Percentiles rank a stretch among this genome's conserved stretches.
Conservation (phyloP, 257 asterid genomes). For the Leptodermis oblonga region DNA sequence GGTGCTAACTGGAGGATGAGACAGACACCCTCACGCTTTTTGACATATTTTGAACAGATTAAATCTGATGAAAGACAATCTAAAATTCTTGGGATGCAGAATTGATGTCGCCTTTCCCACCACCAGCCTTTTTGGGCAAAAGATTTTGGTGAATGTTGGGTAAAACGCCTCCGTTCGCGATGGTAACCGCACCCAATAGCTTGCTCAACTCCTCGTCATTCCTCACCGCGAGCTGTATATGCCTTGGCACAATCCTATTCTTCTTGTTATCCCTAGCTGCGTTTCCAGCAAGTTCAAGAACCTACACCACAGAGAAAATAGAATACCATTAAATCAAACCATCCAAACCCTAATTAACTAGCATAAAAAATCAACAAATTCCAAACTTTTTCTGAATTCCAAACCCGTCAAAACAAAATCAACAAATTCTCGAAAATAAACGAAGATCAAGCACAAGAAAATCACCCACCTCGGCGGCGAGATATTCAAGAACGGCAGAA, state of each 20-base stretch:
- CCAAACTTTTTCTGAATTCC: neutral
- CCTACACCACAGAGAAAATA: neutral
- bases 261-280: slow-evolving; percentile 5
- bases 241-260: neutral
- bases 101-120: neutral
- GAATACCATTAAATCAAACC: neutral
- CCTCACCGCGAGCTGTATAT: neutral
- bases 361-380: too few relatives aligned
- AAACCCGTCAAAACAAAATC: too few relatives aligned
- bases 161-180: neutral
- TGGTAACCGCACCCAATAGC: neutral
- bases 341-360: too few relatives aligned
- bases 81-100: neutral
- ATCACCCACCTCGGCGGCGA: slow-evolving; percentile 47
- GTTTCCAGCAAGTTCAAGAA: neutral
- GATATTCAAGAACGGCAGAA: slow-evolving; percentile 18
- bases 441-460: neutral
- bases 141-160: slow-evolving; percentile 4
- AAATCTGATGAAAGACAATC: neutral
- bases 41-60: neutral
- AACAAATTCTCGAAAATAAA: neutral
- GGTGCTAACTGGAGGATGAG: too few relatives aligned
- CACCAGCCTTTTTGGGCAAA: neutral
- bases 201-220: slow-evolving; percentile 3
- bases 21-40: too few relatives aligned